These are phyloP conservation scores for Rosa chinensis DNA, from an alignment of 306 rosid genomes.

Conservation along the genomic window DNA sequence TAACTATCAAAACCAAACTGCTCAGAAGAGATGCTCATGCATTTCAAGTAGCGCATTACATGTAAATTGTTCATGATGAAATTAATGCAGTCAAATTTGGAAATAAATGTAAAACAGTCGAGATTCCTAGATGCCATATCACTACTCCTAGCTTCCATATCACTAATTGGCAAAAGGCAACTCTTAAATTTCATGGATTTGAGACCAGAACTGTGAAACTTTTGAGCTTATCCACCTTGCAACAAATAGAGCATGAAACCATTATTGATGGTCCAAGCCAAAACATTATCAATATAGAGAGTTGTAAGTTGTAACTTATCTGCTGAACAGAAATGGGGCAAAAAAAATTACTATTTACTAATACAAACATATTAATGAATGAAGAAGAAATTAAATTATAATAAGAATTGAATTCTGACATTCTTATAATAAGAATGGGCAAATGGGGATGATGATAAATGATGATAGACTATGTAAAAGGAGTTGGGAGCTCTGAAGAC, in stretches of 20 bases:
- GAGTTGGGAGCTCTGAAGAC: constrained; percentile 52
- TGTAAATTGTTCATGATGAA: background rate
- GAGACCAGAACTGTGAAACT: background rate
- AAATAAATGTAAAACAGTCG: background rate
- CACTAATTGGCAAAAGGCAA: background rate
- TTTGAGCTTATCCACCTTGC: background rate
- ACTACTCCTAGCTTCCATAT: background rate
- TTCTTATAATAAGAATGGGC: constrained; percentile 51
- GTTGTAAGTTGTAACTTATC: background rate
- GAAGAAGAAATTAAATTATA: constrained; percentile 4
- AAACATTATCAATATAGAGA: background rate
- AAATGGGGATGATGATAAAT: constrained; percentile 36
- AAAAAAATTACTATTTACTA: background rate
- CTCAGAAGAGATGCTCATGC: background rate
- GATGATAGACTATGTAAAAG: constrained; percentile 35
- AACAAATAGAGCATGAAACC: background rate
- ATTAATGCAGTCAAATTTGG: background rate
- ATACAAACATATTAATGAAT: constrained; percentile 7
- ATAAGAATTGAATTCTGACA: constrained; percentile 30
- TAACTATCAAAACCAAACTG: background rate
- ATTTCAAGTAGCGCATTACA: background rate
- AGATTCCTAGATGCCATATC: background rate
- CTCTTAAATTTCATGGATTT: background rate
- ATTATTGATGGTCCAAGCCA: background rate
- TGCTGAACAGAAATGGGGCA: background rate